phyloP scores from a whole-genome alignment of 1,284 basidiomycete genomes.

The Peniophora sp. region DNA sequence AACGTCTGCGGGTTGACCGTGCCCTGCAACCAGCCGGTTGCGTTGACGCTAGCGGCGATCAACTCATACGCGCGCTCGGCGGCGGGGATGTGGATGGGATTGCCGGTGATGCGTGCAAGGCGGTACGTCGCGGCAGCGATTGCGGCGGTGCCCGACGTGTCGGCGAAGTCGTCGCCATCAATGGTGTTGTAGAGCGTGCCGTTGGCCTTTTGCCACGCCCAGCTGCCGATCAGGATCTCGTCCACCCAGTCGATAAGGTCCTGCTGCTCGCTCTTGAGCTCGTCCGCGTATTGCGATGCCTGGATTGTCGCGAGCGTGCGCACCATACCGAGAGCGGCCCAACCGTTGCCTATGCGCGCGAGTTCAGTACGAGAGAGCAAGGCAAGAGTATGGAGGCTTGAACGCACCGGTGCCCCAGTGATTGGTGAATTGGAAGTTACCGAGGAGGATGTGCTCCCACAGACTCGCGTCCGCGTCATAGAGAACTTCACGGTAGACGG shows the following conservation, averaged over 20 bases:
- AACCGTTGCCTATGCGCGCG: slow-evolving; percentile 45
- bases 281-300: slow-evolving; percentile 30
- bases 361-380: background rate
- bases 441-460: background rate
- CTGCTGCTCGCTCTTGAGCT: slow-evolving; percentile 33
- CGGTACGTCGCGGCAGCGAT: slow-evolving; percentile 43
- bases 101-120: slow-evolving; percentile 23
- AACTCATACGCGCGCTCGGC: slow-evolving; percentile 34
- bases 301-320: slow-evolving; percentile 51
- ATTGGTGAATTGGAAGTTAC: slow-evolving; percentile 15
- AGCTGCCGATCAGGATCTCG: slow-evolving; percentile 46
- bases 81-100: slow-evolving; percentile 25
- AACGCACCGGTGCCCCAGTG: slow-evolving; percentile 50
- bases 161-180: slow-evolving; percentile 33
- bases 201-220: slow-evolving; percentile 29
- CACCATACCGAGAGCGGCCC: slow-evolving; percentile 63
- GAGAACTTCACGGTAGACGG: slow-evolving; percentile 51
- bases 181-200: slow-evolving; percentile 46
- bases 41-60: slow-evolving; percentile 29
- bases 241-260: slow-evolving; percentile 51
- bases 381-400: slow-evolving; percentile 27
- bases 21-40: slow-evolving; percentile 47
- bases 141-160: slow-evolving; percentile 43
- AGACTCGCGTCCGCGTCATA: slow-evolving; percentile 17
- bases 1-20: slow-evolving; percentile 61